These are phyloP conservation scores for Pezicula carpinea DNA, from an alignment of 2,329 filamentous ascomycete genomes.

Conservation along the genomic window DNA sequence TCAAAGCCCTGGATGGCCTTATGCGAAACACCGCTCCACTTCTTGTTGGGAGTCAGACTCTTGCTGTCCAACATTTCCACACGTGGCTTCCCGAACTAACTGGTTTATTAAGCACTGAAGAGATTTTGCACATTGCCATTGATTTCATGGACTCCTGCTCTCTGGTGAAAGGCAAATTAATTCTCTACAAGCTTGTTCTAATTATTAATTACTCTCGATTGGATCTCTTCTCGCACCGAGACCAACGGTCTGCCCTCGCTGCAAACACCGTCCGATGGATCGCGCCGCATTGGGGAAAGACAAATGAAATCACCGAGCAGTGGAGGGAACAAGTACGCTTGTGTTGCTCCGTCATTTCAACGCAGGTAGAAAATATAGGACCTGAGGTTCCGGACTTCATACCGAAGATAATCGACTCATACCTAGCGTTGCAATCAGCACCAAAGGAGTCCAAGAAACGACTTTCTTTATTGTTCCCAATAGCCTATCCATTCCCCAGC, in stretches of 20 bases:
- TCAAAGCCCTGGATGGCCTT: constrained; percentile 82
- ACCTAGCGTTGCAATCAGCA: constrained; percentile 64
- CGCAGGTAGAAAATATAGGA: constrained; percentile 73
- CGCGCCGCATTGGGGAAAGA: constrained; percentile 85
- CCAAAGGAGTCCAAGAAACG: constrained; percentile 52
- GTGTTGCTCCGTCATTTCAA: constrained; percentile 88
- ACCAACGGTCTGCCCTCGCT: constrained; percentile 69
- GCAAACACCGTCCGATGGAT: constrained; percentile 88
- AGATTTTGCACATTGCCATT: constrained; percentile 86
- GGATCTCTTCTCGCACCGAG: constrained; percentile 73
- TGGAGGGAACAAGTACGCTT: constrained; percentile 91
- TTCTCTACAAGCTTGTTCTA: constrained; percentile 86
- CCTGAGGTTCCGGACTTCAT: constrained; percentile 85
- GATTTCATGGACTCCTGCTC: constrained; percentile 92
- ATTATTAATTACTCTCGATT: constrained; percentile 88
- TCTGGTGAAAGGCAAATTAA: constrained; percentile 81
- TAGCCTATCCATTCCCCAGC: constrained; percentile 80
- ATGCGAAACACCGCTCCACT: constrained; percentile 85
- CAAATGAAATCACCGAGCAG: constrained; percentile 68
- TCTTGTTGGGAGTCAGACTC: constrained; percentile 87
- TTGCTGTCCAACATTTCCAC: constrained; percentile 94
- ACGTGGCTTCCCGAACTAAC: constrained; percentile 92
- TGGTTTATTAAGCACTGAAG: constrained; percentile 70
- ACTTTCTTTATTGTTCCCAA: constrained; percentile 86
- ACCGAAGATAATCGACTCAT: constrained; percentile 86